Evolutionary conservation across 2,329 filamentous ascomycete species (phyloP), one percentile per base, ranked within the genome.

Genomic region (Fusarium scirpi): DNA sequence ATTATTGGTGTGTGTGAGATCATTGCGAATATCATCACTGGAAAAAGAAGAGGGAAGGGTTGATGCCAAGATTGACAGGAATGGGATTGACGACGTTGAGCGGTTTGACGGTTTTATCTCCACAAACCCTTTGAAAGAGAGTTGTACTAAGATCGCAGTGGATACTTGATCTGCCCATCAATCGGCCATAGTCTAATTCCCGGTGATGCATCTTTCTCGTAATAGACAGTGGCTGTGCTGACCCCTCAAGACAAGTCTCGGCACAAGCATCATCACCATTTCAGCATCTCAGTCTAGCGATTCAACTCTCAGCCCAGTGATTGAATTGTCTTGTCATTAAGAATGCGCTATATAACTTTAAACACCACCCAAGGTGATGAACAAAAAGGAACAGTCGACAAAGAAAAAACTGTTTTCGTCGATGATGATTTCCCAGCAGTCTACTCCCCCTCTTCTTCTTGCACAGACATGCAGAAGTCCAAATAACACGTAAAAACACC

Each of bases 401-500:
- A 65, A 38, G 48, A 44, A 58, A 65, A 32, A 29, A 61, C n/a
- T 46, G 16, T 12, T 25, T n/a, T 45, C 53, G 56, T 59, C 60
- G 59, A 59, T 29, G 40, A 24, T 32, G 40, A 43, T 48, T 55
- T 60, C 59, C 40, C 46, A 45, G 15, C 59, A 68, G 53, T 51
- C 68, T 64, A 70, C 52, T 67, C 63, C 67, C 34, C 51, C 16
- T 22, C 22, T 22, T 22, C 22, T 22, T 22, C 22, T 5, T 22
- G 22, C 22, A 22, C 22, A 22, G 22, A 22, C 22, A 22, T 22
- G 22, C 22, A 22, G 22, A 22, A 22, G 22, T 22, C 13, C 20
- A 72, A 67, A 44, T 40, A 49, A 65, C 61, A 67, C 65, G 48
- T 56, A 24, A 55, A 43, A 76, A 74, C 74, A 75, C 74, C 74